Conservation (phyloP, 2,329 filamentous ascomycete species). For the Thelonectria rubi region DNA sequence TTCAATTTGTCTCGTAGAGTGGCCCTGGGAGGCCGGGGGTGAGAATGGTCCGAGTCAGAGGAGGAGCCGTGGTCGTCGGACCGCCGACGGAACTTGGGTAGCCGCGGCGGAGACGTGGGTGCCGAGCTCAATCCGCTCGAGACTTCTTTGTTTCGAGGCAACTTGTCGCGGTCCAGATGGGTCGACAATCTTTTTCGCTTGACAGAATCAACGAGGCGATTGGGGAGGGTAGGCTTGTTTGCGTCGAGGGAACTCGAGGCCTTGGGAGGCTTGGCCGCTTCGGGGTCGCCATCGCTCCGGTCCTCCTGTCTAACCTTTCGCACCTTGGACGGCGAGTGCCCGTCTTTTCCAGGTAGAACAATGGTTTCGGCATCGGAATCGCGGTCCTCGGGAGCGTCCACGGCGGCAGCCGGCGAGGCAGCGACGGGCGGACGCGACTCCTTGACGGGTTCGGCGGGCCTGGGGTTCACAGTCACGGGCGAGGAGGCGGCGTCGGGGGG, state of each 20-base stretch:
- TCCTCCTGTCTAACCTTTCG: slow-evolving; percentile 73
- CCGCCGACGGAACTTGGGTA: slow-evolving; percentile 45
- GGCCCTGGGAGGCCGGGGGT: slow-evolving; percentile 54
- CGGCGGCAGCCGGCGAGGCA: slow-evolving; percentile 36
- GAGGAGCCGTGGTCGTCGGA: slow-evolving; percentile 55
- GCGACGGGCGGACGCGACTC: slow-evolving; percentile 48
- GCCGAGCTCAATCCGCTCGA: slow-evolving; percentile 68
- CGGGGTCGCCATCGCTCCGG: slow-evolving; percentile 64
- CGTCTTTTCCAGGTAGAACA: slow-evolving; percentile 72
- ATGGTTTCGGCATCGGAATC: slow-evolving; percentile 79
- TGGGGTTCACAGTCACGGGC: slow-evolving; percentile 40
- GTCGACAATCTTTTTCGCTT: slow-evolving; percentile 61
- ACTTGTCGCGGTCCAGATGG: slow-evolving; percentile 52
- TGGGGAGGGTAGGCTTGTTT: slow-evolving; percentile 48
- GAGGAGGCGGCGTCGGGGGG: slow-evolving; percentile 36
- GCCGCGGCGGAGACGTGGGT: slow-evolving; percentile 62
- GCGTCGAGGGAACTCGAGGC: slow-evolving; percentile 47
- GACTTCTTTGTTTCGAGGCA: slow-evolving; percentile 57
- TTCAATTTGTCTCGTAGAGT: slow-evolving; percentile 59
- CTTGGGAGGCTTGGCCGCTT: slow-evolving; percentile 47
- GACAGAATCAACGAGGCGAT: slow-evolving; percentile 44
- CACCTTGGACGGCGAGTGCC: slow-evolving; percentile 69
- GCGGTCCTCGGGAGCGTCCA: slow-evolving; percentile 60
- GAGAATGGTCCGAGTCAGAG: slow-evolving; percentile 65
- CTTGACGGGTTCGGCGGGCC: slow-evolving; percentile 33